phyloP scores from a whole-genome alignment of 2,329 filamentous ascomycete genomes.

The Aureobasidium melanogenum region DNA sequence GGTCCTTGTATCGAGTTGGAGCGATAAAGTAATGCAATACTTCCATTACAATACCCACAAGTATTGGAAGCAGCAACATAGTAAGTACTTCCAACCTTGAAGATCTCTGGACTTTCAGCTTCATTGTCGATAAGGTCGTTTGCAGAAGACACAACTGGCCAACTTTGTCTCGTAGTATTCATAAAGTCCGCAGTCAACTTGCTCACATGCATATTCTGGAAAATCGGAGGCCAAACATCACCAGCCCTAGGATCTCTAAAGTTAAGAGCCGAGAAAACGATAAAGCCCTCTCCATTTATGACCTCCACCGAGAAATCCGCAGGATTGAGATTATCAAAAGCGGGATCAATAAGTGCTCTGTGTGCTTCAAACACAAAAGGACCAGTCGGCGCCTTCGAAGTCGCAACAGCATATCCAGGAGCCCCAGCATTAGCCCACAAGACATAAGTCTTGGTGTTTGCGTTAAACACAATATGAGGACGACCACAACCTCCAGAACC shows the following conservation, averaged over 20 bases:
- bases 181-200: slow-evolving; percentile 16
- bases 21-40: slow-evolving; percentile 18
- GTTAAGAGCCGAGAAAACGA: slow-evolving; percentile 20
- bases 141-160: slow-evolving; percentile 15
- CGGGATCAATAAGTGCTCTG: slow-evolving; percentile 17
- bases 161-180: slow-evolving; percentile 18
- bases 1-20: slow-evolving; percentile 17
- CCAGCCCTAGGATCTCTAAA: slow-evolving; percentile 18
- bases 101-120: slow-evolving; percentile 20
- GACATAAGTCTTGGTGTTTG: slow-evolving; percentile 16
- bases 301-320: slow-evolving; percentile 19
- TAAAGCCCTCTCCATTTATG: slow-evolving; percentile 16
- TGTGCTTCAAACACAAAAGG: slow-evolving; percentile 16
- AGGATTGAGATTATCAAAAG: slow-evolving; percentile 16
- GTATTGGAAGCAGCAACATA: slow-evolving; percentile 19
- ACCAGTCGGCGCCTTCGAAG: slow-evolving; percentile 17
- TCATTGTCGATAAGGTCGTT: slow-evolving; percentile 18
- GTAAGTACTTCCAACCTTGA: slow-evolving; percentile 15
- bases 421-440: slow-evolving; percentile 21
- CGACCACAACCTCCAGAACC: slow-evolving; percentile 17
- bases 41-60: slow-evolving; percentile 21
- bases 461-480: slow-evolving; percentile 21
- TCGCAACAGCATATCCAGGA: slow-evolving; percentile 18
- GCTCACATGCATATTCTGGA: slow-evolving; percentile 18
- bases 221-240: slow-evolving; percentile 19